Evolutionary conservation across 169 alveolate genomes (phyloP), one percentile per base, ranked within the genome.

Genomic region (Neospora caninum): DNA sequence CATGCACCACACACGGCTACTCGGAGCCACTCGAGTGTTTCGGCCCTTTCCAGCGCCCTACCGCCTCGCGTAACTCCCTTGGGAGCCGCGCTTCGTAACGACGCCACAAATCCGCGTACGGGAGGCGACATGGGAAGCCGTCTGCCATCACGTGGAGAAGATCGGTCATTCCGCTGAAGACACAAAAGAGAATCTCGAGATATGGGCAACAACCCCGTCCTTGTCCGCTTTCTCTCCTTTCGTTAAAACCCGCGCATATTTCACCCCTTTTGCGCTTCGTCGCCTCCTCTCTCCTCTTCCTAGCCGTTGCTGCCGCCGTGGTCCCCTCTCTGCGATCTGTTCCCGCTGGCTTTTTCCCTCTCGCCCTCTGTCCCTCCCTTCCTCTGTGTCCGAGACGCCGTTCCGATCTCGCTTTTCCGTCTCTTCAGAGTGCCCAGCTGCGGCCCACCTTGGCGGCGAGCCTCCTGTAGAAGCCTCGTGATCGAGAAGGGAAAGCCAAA

Each of bases 111-210:
- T 49, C 91, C 41, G 18, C n/a, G 88, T 89, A 89, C 49, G 93
- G 92, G 29, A 89, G 45, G 38, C 93, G 93, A 22, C 93, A 89
- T 0, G 93, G 93, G 22, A 69, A 89, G 39, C 93, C 93, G 70
- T 89, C 93, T 54, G 39, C 45, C 93, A 89, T 89, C 31, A 89
- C 93, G 38, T 22, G 88, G 20, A 89, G 67, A 16, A 58, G 82
- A n/a, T 41, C 93, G 4, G 45, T 1, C 93, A 89, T 89, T 18
- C 93, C 93, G 49, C 93, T 89, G 78, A 2, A 86, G 13, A 36
- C 39, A 41, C 6, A 86, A 54, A 10, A 86, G 43, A 86, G 9
- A 53, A 34, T 29, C 39, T 20, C 18, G 27, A 80, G 18, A 18
- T n/a, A n/a, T n/a, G n/a, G n/a, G n/a, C n/a, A n/a, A n/a, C n/a